Evolutionary conservation across 306 rosid species (phyloP).

Genomic region (Begonia loranthoides): DNA sequence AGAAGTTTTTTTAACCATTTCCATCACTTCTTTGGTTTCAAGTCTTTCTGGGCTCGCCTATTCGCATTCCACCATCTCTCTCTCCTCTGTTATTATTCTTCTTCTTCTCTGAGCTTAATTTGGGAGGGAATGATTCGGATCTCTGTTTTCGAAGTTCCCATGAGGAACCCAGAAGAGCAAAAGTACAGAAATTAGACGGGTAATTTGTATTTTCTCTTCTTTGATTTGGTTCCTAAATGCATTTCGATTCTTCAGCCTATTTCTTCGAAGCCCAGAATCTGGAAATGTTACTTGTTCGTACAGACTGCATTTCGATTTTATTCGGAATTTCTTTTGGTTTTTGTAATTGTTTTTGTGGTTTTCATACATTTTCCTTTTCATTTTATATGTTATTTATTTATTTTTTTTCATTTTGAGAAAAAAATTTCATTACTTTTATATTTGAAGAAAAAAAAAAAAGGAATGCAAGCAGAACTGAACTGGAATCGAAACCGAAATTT

Average conservation of each 20-base stretch:
- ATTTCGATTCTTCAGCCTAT: conserved; percentile 7
- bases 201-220: conserved; percentile 14
- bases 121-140: conserved; percentile 14
- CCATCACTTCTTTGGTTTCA: background rate
- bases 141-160: conserved; percentile 18
- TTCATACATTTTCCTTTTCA: too few species aligned
- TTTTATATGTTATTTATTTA: too few species aligned
- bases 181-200: conserved; percentile 10
- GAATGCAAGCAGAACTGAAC: too few species aligned
- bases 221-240: conserved; percentile 7
- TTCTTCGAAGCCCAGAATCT: conserved; percentile 16
- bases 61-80: conserved; percentile 4
- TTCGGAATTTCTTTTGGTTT: too few species aligned
- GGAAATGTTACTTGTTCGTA: conserved; percentile 23
- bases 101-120: conserved; percentile 6
- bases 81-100: conserved; percentile 1
- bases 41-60: background rate
- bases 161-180: conserved; percentile 7
- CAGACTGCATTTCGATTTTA: too few species aligned
- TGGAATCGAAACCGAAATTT: too few species aligned
- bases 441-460: too few species aligned
- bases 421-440: too few species aligned
- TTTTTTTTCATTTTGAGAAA: too few species aligned
- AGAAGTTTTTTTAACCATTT: too few species aligned
- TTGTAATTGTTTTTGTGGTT: too few species aligned